Evolutionary conservation across 768 basidiomycete genomes (phyloP), one percentile per base, ranked within the genome.

Genomic region (Solioccasus polychromus): DNA sequence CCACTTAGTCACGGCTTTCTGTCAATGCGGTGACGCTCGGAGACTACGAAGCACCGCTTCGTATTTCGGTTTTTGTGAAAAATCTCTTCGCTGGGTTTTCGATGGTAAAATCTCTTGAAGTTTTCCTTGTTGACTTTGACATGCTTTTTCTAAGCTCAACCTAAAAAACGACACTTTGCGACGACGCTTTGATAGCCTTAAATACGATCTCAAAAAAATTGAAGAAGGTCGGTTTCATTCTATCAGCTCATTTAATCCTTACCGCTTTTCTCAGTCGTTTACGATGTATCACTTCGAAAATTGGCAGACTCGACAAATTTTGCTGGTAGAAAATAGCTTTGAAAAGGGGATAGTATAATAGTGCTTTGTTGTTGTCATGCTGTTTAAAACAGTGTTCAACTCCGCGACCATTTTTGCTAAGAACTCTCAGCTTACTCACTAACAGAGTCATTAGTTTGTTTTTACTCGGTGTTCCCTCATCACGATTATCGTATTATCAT

Each of bases 161-260:
- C 70, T 92, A 17, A 91, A 91, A 60, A 91, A 91, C 46, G 89
- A 91, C 56, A 59, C 71, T 0, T 68, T 92, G 15, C 80, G 88
- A 4, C 77, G 86, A 48, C 70, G 88, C 42, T 92, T 86, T 58
- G 88, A 91, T 58, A 80, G 85, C 51, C 69, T 91, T 26, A 91
- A 92, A 58, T 92, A 91, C 51, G 89, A 90, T 60, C 77, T 92
- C 50, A 90, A 90, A 64, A 90, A 89, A 57, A 85, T 92, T 15
- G 88, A 91, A 69, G 89, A 91, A 82, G 88, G 89, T 79, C 45
- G 38, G 71, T 53, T 23, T 20, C 14, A 38, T 35, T n/a, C 35
- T 43, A 39, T 28, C 26, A 14, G 25, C 28, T 25, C 36, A 42
- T 44, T 36, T 24, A 20, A 25, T n/a, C 34, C 50, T 36, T 34